A percentile compares a stretch with the other conserved stretches of the same genome.
Conservation (phyloP, 1,284 basidiomycete genomes). For the Cerrena zonata region DNA sequence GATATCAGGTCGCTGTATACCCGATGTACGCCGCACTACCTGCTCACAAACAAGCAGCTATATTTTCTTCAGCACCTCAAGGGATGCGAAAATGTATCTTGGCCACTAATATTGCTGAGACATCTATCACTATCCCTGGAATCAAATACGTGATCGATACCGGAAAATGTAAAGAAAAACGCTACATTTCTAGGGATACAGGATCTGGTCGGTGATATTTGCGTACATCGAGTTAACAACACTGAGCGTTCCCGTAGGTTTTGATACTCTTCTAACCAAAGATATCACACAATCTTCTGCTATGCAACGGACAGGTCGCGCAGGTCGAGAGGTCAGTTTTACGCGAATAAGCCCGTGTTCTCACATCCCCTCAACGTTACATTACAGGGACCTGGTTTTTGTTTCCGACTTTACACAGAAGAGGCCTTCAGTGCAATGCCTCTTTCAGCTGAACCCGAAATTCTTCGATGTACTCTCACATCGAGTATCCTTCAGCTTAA, state of each 20-base stretch:
- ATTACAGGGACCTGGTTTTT: slow-evolving; percentile 66
- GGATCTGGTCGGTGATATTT: slow-evolving; percentile 51
- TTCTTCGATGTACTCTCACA: slow-evolving; percentile 78
- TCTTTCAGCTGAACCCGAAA: slow-evolving; percentile 76
- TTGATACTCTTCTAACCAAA: slow-evolving; percentile 82
- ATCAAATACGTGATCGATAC: slow-evolving; percentile 94
- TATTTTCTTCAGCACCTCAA: slow-evolving; percentile 67
- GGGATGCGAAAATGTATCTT: slow-evolving; percentile 85
- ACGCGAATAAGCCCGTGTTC: not conserved
- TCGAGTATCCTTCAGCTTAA: slow-evolving; percentile 81
- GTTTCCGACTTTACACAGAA: slow-evolving; percentile 87
- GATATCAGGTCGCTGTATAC: slow-evolving; percentile 58
- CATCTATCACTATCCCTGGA: slow-evolving; percentile 94
- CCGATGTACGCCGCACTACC: slow-evolving; percentile 85
- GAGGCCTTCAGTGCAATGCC: slow-evolving; percentile 64
- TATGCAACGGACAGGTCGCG: slow-evolving; percentile 82
- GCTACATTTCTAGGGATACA: slow-evolving; percentile 63
- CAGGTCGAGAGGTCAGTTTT: slow-evolving; percentile 73
- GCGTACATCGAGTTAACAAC: not conserved
- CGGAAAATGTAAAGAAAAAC: slow-evolving; percentile 93
- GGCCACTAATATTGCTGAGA: slow-evolving; percentile 96
- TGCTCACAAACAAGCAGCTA: slow-evolving; percentile 70
- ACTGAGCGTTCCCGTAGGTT: slow-evolving; percentile 43
- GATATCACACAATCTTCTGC: slow-evolving; percentile 87
- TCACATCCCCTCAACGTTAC: not conserved